phyloP scores from a whole-genome alignment of 176 grass and related monocot genomes.

The Hsuehochloa calcarea region DNA sequence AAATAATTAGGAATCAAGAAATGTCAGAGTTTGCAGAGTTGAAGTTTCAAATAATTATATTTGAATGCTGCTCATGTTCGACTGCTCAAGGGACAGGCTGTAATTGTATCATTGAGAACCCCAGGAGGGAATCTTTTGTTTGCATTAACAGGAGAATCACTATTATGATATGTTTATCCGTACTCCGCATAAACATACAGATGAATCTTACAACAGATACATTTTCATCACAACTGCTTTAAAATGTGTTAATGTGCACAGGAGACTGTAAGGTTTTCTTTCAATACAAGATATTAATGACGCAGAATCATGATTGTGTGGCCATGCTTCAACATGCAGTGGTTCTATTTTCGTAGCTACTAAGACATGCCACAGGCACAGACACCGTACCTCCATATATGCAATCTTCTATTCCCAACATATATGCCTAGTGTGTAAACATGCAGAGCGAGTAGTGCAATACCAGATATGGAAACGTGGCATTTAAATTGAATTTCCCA shows the following conservation, averaged over 20 bases:
- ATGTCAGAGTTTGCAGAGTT: not conserved
- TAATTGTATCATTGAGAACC: not conserved
- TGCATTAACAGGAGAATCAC: not conserved
- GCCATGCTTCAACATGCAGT: not conserved
- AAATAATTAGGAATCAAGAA: slow-evolving; percentile 17
- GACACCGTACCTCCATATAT: not conserved
- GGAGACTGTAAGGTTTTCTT: not conserved
- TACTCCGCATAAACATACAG: not conserved
- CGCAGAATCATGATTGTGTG: not conserved
- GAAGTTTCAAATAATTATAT: not conserved
- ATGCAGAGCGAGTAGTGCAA: not conserved
- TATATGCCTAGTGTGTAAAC: not conserved
- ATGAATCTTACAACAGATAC: not conserved
- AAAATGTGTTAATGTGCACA: not conserved
- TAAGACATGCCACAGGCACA: not conserved
- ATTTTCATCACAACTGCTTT: not conserved
- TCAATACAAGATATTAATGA: not conserved
- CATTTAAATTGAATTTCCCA: not conserved
- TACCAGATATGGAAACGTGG: not conserved
- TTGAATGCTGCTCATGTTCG: not conserved
- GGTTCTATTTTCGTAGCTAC: not conserved
- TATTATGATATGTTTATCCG: not conserved
- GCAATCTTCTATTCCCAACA: not conserved
- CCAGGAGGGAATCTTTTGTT: not conserved
- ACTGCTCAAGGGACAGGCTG: not conserved